Evolutionary conservation across 352 stramenopile species (phyloP).

Genomic region (Peronosclerospora sorghi): DNA sequence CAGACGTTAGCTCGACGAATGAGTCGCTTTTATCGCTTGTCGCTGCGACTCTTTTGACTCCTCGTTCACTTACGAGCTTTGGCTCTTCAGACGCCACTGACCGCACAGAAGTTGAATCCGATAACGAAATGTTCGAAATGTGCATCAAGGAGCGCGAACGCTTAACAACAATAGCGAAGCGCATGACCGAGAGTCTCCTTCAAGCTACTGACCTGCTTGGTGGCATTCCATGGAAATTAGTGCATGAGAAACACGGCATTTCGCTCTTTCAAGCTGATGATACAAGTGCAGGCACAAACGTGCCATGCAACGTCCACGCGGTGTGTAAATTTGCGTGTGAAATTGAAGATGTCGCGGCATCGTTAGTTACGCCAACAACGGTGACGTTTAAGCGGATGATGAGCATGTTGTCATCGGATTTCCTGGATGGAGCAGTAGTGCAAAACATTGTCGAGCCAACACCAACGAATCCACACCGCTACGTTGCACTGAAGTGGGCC

Average conservation of each 20-base stretch:
- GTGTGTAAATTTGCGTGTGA: constrained; percentile 71
- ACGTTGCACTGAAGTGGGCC: constrained; percentile 79
- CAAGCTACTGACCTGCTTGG: constrained; percentile 65
- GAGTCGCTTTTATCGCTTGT: constrained; percentile 1
- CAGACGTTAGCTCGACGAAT: constrained; percentile 11
- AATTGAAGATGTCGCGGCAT: constrained; percentile 75
- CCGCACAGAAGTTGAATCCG: constrained; percentile 7
- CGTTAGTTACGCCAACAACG: constrained; percentile 72
- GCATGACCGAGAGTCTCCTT: constrained; percentile 71
- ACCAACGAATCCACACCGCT: constrained; percentile 49
- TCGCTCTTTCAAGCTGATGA: constrained; percentile 70
- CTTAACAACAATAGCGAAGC: constrained; percentile 63
- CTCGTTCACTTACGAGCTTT: constrained; percentile 12
- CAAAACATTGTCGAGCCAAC: constrained; percentile 72
- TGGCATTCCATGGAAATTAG: constrained; percentile 54
- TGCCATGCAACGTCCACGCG: constrained; percentile 79
- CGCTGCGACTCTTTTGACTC: constrained; percentile 8
- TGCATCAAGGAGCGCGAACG: constrained; percentile 49
- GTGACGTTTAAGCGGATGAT: constrained; percentile 80
- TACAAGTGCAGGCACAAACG: constrained; percentile 29
- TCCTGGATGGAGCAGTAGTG: constrained; percentile 71
- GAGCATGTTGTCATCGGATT: constrained; percentile 72
- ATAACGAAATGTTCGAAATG: constrained; percentile 14
- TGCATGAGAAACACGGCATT: constrained; percentile 77
- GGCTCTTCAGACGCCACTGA: constrained; percentile 13